phyloP scores from a whole-genome alignment of 2,329 filamentous ascomycete genomes.

The Cryphonectria carpinicola region DNA sequence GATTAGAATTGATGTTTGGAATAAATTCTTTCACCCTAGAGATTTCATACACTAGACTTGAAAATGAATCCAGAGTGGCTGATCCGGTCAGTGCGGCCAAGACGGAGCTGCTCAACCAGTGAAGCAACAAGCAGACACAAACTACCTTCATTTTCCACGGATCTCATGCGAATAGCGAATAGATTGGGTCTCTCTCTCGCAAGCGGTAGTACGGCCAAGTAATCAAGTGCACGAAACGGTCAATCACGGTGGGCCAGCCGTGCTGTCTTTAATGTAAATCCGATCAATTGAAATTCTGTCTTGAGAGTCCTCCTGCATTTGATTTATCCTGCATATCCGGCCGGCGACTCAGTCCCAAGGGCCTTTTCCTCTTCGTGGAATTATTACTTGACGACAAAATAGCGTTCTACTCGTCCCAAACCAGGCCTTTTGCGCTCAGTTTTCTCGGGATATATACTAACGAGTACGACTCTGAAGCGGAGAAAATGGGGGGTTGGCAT shows the following conservation, averaged over 20 bases:
- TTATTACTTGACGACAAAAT: not conserved
- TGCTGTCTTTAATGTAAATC: not conserved
- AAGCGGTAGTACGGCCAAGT: not conserved
- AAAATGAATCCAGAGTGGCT: conserved; percentile 22
- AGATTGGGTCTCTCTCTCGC: not conserved
- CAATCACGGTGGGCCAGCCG: not conserved
- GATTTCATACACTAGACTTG: conserved; percentile 23
- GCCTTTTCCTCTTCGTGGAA: not conserved
- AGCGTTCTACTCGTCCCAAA: not conserved
- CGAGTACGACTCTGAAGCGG: conserved; percentile 11
- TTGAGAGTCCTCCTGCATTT: not conserved
- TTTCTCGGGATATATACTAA: conserved; percentile 10
- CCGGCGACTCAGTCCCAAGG: not conserved
- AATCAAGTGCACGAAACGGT: not conserved
- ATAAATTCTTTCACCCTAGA: not conserved
- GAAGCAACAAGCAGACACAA: not conserved
- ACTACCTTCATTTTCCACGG: not conserved
- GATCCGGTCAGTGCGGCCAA: conserved; percentile 20
- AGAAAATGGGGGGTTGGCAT: not conserved
- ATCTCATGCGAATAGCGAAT: not conserved
- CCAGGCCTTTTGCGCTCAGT: not conserved
- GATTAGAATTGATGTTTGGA: not conserved
- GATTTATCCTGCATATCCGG: not conserved
- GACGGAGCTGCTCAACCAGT: not conserved
- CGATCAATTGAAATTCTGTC: not conserved